Conservation (phyloP, 306 rosid species). For the Phaseolus lunatus region DNA sequence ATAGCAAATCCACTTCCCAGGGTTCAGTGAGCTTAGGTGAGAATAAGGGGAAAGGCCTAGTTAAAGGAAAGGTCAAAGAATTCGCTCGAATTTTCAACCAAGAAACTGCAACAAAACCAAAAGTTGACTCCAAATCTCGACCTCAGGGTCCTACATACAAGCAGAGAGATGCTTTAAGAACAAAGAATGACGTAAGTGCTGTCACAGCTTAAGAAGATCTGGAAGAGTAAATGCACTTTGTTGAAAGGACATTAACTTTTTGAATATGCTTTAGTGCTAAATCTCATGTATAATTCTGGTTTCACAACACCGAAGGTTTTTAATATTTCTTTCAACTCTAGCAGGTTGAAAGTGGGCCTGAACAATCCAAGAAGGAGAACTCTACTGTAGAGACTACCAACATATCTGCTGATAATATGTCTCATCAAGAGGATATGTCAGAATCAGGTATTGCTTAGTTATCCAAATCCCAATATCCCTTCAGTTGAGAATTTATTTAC, state of each 20-base stretch:
- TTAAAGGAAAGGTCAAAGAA: slow-evolving; percentile 76
- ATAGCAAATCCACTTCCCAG: slow-evolving; percentile 49
- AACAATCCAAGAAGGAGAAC: slow-evolving; percentile 49
- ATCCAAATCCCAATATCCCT: slow-evolving; percentile 24
- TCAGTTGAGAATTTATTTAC: slow-evolving; percentile 37
- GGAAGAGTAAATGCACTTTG: slow-evolving; percentile 43
- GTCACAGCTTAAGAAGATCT: slow-evolving; percentile 34
- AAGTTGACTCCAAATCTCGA: slow-evolving; percentile 48
- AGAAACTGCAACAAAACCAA: slow-evolving; percentile 57
- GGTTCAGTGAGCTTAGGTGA: slow-evolving; percentile 54
- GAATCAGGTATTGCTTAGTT: slow-evolving; percentile 64
- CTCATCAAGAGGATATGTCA: slow-evolving; percentile 52
- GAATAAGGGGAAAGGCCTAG: slow-evolving; percentile 58
- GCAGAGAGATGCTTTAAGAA: slow-evolving; percentile 45
- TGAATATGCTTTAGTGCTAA: slow-evolving; percentile 35
- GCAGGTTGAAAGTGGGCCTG: slow-evolving; percentile 56
- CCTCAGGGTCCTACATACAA: slow-evolving; percentile 52
- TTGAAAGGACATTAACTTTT: slow-evolving; percentile 28
- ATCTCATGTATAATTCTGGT: slow-evolving; percentile 26
- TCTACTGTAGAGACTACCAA: slow-evolving; percentile 46
- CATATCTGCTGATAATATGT: slow-evolving; percentile 34
- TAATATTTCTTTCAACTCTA: slow-evolving; percentile 46
- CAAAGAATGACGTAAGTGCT: slow-evolving; percentile 51
- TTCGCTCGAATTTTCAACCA: slow-evolving; percentile 86
- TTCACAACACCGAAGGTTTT: slow-evolving; percentile 28